Conservation (phyloP, 371 early-diverging fungal genomes). For the Lichtheimia hyalospora region DNA sequence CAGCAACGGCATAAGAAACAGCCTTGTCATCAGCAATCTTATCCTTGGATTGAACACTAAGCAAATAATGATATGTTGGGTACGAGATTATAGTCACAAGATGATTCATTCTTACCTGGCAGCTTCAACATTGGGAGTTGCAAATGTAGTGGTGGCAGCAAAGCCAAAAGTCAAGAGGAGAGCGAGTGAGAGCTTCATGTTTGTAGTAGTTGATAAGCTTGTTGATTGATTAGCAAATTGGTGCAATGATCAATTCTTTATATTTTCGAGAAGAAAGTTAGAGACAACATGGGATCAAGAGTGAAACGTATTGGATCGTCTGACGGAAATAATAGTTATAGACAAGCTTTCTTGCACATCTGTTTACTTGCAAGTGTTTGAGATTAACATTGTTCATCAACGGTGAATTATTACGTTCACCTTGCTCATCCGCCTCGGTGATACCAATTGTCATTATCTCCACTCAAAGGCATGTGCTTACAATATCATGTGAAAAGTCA, state of each 20-base stretch:
- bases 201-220: not conserved
- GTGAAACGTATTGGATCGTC: too few relatives aligned
- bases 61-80: not conserved
- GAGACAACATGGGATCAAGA: not conserved
- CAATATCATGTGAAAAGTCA: too few relatives aligned
- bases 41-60: not conserved
- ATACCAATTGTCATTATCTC: too few relatives aligned
- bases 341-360: too few relatives aligned
- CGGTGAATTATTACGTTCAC: too few relatives aligned
- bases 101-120: not conserved
- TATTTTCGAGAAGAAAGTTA: not conserved
- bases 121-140: not conserved
- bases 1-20: not conserved
- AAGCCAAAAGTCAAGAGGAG: conserved; percentile 1
- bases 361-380: too few relatives aligned
- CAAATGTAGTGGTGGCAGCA: not conserved
- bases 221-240: not conserved
- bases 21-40: not conserved
- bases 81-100: not conserved
- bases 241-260: not conserved
- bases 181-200: conserved; percentile 1
- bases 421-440: too few relatives aligned
- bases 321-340: too few relatives aligned
- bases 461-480: too few relatives aligned
- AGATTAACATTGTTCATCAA: too few relatives aligned